A percentile compares a stretch with the other conserved stretches of the same genome.
These are phyloP conservation scores for Solanum piurae DNA, from an alignment of 257 asterid genomes.

Conservation along the genomic window DNA sequence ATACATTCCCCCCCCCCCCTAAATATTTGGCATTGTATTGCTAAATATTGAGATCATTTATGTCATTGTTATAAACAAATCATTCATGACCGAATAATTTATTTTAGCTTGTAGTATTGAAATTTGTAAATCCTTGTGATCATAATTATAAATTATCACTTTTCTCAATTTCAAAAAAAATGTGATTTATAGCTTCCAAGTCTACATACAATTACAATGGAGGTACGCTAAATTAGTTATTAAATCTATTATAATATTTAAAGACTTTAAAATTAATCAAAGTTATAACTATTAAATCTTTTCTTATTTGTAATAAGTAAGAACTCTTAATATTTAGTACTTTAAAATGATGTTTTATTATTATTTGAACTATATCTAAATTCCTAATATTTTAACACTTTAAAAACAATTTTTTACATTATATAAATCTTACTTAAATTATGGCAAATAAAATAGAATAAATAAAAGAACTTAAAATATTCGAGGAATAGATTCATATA, in stretches of 20 bases:
- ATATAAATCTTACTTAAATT: background rate
- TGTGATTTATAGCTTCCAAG: background rate
- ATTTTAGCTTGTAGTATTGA: background rate
- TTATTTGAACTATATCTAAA: background rate
- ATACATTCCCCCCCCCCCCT: background rate
- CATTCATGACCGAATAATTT: background rate
- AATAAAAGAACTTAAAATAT: background rate
- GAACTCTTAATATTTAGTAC: background rate
- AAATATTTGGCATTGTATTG: background rate
- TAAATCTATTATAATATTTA: background rate
- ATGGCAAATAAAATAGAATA: too few relatives aligned
- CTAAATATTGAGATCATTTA: background rate
- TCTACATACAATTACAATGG: background rate
- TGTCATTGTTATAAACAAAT: too few relatives aligned
- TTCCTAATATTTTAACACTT: background rate
- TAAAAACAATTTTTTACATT: background rate
- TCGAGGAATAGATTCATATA: too few relatives aligned
- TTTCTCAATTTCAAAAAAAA: background rate
- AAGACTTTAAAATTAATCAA: background rate
- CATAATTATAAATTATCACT: background rate
- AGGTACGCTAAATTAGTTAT: background rate
- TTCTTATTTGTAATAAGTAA: background rate
- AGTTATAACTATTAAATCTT: background rate
- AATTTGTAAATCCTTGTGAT: background rate
- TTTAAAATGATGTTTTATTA: background rate